Conservation (phyloP, 352 stramenopile genomes). For the Pythium diclinum region DNA sequence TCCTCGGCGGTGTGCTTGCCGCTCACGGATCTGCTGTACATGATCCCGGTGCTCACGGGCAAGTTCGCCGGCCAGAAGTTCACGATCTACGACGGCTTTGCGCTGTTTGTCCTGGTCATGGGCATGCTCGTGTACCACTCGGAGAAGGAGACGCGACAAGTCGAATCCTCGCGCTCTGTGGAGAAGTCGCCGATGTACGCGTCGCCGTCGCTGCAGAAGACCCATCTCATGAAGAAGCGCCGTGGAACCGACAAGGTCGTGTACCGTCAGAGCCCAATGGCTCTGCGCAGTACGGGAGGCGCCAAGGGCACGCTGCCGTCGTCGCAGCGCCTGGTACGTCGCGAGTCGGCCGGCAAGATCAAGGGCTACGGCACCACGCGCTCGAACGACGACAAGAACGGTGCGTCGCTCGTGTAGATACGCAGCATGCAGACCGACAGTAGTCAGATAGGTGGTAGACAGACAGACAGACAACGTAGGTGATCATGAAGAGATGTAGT, state of each 20-base stretch:
- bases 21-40: conserved; percentile 82
- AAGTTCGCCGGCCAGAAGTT: conserved; percentile 63
- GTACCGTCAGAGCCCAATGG: conserved; percentile 82
- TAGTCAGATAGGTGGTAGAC: neutral
- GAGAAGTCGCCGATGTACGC: conserved; percentile 87
- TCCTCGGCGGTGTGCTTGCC: conserved; percentile 80
- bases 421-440: neutral
- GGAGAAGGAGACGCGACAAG: conserved; percentile 78
- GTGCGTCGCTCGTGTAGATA: conserved; percentile 20
- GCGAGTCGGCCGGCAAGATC: conserved; percentile 38
- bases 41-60: conserved; percentile 76
- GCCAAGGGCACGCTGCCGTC: conserved; percentile 36
- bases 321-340: conserved; percentile 58
- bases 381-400: conserved; percentile 25
- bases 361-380: conserved; percentile 52
- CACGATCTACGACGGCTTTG: conserved; percentile 87
- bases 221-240: conserved; percentile 77
- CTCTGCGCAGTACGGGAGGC: conserved; percentile 40
- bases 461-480: neutral
- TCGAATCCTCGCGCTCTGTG: conserved; percentile 47
- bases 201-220: conserved; percentile 81
- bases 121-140: conserved; percentile 85
- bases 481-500: conserved; percentile 1
- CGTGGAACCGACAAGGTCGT: conserved; percentile 61
- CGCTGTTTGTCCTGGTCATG: conserved; percentile 85